Base-by-base conservation (phyloP, 2,329 filamentous ascomycete genomes). In the Nannizziopsis arthrosporioides region DNA sequence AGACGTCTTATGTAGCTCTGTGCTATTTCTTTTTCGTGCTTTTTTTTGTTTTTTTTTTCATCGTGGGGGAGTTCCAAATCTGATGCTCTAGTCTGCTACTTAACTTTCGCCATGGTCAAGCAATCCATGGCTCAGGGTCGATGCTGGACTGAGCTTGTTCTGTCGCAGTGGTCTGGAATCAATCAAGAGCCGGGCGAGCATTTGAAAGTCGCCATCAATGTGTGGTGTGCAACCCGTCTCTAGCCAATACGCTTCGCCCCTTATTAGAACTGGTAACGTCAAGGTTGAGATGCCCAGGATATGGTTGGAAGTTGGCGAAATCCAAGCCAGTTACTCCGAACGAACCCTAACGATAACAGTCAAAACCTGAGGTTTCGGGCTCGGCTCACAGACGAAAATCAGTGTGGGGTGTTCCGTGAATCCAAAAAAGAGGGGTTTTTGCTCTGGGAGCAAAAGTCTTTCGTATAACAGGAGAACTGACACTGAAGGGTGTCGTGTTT, bases 81-180 rank as follows among this genome's bases (percentile, higher is more conserved):
- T 12, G 34, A 36, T 12, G 11, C 11, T 12, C 14, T 36, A 12
- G 34, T 12, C 9, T 15, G 19, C 44, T 9, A 18, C 27, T 22
- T 39, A 46, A 40, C 44, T 40, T 46, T 37, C 31, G 34, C 36
- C 44, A 46, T 27, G 36, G 9, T 18, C 27, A 17, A 14, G 19
- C 12, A 36, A 19, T 46, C 44, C 44, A 46, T 46, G 44, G 44
- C 27, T 34, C 19, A 19, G 36, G 36, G 36, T 22, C 27, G 44
- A 46, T 40, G 43, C 37, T 45, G 44, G 39, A 36, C 32, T 30
- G 44, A 46, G 19, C 42, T 44, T 31, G 22, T 42, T 32, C 27
- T 8, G 10, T 31, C 17, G 31, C 32, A 9, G 17, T 34, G 27
- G 34, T 42, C 17, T 10, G 27, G 3, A n/a, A 42, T 30, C 22